phyloP scores from a whole-genome alignment of 2,329 filamentous ascomycete genomes.

The Pyrenophora seminiperda region DNA sequence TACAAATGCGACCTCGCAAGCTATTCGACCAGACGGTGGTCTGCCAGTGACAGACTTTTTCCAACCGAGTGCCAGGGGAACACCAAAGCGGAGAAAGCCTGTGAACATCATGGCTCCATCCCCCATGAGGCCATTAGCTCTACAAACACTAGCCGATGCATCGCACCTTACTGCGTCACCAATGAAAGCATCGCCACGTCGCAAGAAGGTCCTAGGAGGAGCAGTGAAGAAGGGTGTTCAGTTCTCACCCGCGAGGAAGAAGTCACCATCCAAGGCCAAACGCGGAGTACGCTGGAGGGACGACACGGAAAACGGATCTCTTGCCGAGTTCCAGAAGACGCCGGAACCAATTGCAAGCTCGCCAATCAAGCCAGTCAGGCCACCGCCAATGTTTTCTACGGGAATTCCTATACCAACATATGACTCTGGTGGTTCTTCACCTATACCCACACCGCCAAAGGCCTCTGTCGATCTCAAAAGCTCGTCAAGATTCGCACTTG shows the following conservation, averaged over 20 bases:
- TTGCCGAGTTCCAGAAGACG: slow-evolving; percentile 91
- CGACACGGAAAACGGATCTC: slow-evolving; percentile 81
- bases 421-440: slow-evolving; percentile 57
- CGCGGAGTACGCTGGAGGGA: slow-evolving; percentile 90
- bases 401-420: slow-evolving; percentile 37
- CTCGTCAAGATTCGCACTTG: slow-evolving; percentile 81
- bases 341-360: slow-evolving; percentile 71
- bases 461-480: slow-evolving; percentile 64
- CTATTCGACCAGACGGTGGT: slow-evolving; percentile 87
- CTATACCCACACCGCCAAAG: slow-evolving; percentile 61
- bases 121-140: slow-evolving; percentile 50
- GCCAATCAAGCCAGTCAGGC: slow-evolving; percentile 60
- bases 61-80: slow-evolving; percentile 72
- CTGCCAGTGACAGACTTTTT: slow-evolving; percentile 67
- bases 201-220: slow-evolving; percentile 64
- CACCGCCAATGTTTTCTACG: slow-evolving; percentile 58
- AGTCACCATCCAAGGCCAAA: slow-evolving; percentile 66
- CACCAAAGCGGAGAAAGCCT: slow-evolving; percentile 72
- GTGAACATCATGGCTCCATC: slow-evolving; percentile 55
- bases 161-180: slow-evolving; percentile 63
- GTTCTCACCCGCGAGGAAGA: slow-evolving; percentile 83
- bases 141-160: slow-evolving; percentile 39
- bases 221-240: slow-evolving; percentile 71
- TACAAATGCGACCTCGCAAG: slow-evolving; percentile 73
- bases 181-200: slow-evolving; percentile 77